These are phyloP conservation scores for Achlya hypogyna DNA, from an alignment of 352 stramenopile genomes.

Conservation along the genomic window DNA sequence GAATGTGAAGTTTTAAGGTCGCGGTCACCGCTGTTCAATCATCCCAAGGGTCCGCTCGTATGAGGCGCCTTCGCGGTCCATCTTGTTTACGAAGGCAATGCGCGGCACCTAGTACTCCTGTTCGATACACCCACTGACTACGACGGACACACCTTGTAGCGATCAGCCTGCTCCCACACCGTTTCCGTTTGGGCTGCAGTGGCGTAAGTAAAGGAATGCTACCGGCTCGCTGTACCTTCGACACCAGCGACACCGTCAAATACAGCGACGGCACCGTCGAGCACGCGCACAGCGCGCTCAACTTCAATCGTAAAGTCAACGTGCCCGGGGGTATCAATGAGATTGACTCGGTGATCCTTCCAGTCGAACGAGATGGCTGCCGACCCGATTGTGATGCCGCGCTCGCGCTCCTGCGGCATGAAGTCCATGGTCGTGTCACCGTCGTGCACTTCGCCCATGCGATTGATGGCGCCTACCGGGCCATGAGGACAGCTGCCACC, in stretches of 20 bases:
- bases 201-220: background rate
- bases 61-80: no score
- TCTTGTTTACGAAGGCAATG: no score
- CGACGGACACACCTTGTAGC: constrained; percentile 24
- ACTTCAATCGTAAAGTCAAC: constrained; percentile 99
- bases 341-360: constrained; percentile 92
- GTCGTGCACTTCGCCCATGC: constrained; percentile 70
- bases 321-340: constrained; percentile 99
- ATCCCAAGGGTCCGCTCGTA: no score
- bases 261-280: constrained; percentile 96
- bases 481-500: constrained; percentile 45
- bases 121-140: no score
- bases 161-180: constrained; percentile 72
- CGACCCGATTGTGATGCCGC: constrained; percentile 97
- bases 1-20: no score
- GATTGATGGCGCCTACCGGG: constrained; percentile 32
- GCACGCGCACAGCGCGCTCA: constrained; percentile 95
- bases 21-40: no score
- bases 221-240: constrained; percentile 72
- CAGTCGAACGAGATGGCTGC: constrained; percentile 94
- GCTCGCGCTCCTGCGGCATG: constrained; percentile 91
- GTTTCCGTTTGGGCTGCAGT: constrained; percentile 65
- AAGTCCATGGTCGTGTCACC: constrained; percentile 78
- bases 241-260: constrained; percentile 96
- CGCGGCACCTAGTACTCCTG: no score